phyloP scores from a whole-genome alignment of 2,329 filamentous ascomycete species.

The Lachnellula subtilissima region DNA sequence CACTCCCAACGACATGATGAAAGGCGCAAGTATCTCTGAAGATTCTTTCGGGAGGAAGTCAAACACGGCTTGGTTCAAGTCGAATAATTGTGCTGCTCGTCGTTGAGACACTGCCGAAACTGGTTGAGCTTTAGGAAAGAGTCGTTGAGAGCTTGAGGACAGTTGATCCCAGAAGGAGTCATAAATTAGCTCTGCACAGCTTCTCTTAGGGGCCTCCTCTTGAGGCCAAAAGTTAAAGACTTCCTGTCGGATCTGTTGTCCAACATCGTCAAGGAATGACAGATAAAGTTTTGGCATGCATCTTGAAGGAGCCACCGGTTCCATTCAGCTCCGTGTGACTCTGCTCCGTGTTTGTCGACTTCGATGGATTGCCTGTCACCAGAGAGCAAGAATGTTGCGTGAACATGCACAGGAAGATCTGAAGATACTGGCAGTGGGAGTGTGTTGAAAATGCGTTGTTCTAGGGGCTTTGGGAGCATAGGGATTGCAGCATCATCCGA shows the following conservation, averaged over 20 bases:
- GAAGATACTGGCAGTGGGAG: constrained; percentile 22
- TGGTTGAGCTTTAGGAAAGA: constrained; percentile 20
- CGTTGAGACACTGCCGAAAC: not conserved
- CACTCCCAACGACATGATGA: constrained; percentile 12
- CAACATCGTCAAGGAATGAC: constrained; percentile 19
- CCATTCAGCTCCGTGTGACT: constrained; percentile 18
- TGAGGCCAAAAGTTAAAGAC: constrained; percentile 24
- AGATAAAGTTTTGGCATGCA: constrained; percentile 23
- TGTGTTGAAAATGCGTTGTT: constrained; percentile 17
- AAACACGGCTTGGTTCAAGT: constrained; percentile 20
- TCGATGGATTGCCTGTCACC: constrained; percentile 27
- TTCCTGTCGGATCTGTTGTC: constrained; percentile 3
- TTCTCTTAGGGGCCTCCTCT: constrained; percentile 3
- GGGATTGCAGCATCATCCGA: not conserved
- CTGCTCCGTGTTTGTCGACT: constrained; percentile 13
- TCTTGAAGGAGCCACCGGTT: constrained; percentile 24
- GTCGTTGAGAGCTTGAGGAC: constrained; percentile 5
- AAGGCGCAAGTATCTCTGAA: constrained; percentile 11
- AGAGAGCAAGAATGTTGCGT: constrained; percentile 29
- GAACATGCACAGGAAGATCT: constrained; percentile 26
- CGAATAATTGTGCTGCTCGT: constrained; percentile 2
- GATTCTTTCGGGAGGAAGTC: constrained; percentile 16
- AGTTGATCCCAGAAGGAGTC: constrained; percentile 22
- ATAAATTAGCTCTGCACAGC: constrained; percentile 12
- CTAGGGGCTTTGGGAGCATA: not conserved